Evolutionary conservation across 768 basidiomycete species (phyloP).

Genomic region (Austroboletus festivus): DNA sequence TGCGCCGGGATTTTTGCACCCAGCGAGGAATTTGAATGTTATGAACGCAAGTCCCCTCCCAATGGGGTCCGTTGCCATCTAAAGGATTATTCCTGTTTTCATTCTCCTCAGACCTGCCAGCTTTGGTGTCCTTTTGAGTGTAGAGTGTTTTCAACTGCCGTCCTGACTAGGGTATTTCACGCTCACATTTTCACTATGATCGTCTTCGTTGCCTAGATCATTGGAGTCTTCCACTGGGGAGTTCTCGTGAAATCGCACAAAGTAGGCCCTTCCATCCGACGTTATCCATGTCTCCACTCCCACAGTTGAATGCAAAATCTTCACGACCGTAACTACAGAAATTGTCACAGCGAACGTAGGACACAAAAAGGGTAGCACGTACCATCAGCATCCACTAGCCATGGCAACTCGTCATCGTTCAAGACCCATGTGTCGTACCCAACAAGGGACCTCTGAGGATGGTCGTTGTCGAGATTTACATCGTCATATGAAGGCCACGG

Average conservation of each 20-base stretch:
- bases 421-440: conserved; percentile 71
- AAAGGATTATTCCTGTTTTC: conserved; percentile 4
- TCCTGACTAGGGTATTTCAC: not conserved
- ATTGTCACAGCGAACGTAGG: not conserved
- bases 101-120: too few species aligned
- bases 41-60: conserved; percentile 82
- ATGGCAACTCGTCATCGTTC: conserved; percentile 62
- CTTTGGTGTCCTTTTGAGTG: not conserved
- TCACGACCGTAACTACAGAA: conserved; percentile 55
- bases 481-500: conserved; percentile 69
- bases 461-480: conserved; percentile 34
- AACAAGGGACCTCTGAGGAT: conserved; percentile 34
- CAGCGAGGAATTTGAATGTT: conserved; percentile 70
- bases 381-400: conserved; percentile 78
- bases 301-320: conserved; percentile 56
- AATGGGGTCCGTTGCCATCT: conserved; percentile 29
- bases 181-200: conserved; percentile 46
- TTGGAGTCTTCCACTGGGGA: conserved; percentile 1
- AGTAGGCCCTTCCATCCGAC: conserved; percentile 79
- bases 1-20: conserved; percentile 70
- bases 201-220: conserved; percentile 40
- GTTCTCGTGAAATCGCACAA: conserved; percentile 60
- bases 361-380: conserved; percentile 18
- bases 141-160: not conserved
- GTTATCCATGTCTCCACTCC: conserved; percentile 82